Evolutionary conservation across 306 rosid genomes (phyloP).

Genomic region (Acacia confusa): DNA sequence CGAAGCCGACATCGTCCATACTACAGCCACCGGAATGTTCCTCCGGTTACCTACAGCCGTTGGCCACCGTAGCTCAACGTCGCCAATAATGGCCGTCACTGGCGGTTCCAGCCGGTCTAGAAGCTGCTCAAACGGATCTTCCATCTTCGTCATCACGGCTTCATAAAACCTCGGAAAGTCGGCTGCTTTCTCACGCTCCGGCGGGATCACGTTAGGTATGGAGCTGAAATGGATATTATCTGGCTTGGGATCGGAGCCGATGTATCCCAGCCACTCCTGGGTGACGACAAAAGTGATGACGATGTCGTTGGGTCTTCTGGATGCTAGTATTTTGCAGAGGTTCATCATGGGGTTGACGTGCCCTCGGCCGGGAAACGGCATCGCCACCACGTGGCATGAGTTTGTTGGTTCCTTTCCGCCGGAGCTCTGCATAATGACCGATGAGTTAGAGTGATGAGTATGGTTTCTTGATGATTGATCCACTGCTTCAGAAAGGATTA

Average conservation of each 20-base stretch:
- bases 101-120: constrained; percentile 32
- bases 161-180: constrained; percentile 30
- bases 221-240: constrained; percentile 33
- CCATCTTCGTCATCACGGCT: constrained; percentile 34
- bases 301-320: not conserved
- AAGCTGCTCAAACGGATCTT: constrained; percentile 39
- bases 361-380: constrained; percentile 52
- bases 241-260: constrained; percentile 35
- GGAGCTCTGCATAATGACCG: not conserved
- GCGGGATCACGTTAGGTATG: constrained; percentile 37
- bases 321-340: constrained; percentile 40
- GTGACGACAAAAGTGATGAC: constrained; percentile 45
- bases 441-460: not conserved
- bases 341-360: constrained; percentile 53
- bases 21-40: constrained; percentile 23
- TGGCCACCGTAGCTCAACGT: constrained; percentile 29
- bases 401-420: not conserved
- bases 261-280: constrained; percentile 43
- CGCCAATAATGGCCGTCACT: constrained; percentile 25
- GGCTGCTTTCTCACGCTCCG: constrained; percentile 26
- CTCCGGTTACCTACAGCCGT: constrained; percentile 22
- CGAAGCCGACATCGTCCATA: constrained; percentile 35
- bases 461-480: not conserved
- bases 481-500: not conserved
- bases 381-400: constrained; percentile 41